Evolutionary conservation across 768 basidiomycete species (phyloP), one percentile per base, ranked within the genome.

Genomic region (Leccinum ochraceum): DNA sequence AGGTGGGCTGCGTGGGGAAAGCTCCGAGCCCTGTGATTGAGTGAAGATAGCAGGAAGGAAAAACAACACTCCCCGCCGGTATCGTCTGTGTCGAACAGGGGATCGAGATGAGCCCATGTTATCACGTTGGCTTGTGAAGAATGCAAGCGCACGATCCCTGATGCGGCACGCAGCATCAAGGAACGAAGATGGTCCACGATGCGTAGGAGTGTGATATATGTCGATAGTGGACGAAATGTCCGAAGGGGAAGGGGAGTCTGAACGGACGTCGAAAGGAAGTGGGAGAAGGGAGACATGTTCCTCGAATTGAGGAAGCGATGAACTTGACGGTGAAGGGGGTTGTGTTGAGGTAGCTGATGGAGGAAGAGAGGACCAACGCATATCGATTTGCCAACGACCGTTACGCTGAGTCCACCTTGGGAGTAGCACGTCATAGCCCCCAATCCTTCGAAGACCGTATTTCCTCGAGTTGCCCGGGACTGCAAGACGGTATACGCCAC

Each of bases 41-140:
- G 88, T 80, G 71, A 92, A 89, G 66, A 91, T 86, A 36, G 90
- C 89, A 22, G 92, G 92, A 54, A 94, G 80, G 80, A 92, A 92
- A 76, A 90, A 92, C 53, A 92, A 74, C 44, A 90, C 83, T 36
- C 88, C 86, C 44, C 86, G 81, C 59, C 78, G 77, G 59, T 83
- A 78, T 24, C 73, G 74, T 58, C 83, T 75, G 51, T 78, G 73
- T 52, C 83, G 81, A 50, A 81, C 68, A 46, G 84, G 80, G 2
- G 82, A 80, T 30, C 83, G 79, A 1, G 81, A 78, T 3, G 73
- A 63, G 20, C 77, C 74, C 32, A 75, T 74, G 50, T 67, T 56
- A 20, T 72, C 69, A 32, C 76, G 75, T n/a, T 72, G 71, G 36
- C 76, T 75, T 9, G 81, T 74, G 57, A 87, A 71, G 30, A 81